Evolutionary conservation across 768 basidiomycete genomes (phyloP), one percentile per base, ranked within the genome.

Genomic region (Tremella yokohamensis): DNA sequence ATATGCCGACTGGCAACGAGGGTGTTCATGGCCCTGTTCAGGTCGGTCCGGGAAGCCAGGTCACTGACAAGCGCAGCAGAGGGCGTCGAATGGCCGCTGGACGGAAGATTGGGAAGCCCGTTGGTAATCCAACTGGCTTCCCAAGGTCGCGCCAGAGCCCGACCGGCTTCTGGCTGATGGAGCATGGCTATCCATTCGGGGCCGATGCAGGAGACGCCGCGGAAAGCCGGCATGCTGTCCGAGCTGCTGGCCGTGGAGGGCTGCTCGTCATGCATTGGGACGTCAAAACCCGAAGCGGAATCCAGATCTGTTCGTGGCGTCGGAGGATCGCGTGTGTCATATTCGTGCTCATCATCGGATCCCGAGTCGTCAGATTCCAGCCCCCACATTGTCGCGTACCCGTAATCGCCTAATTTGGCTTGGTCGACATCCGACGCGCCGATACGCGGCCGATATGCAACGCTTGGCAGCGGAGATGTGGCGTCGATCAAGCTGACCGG

Each of bases 201-300:
- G 4, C 42, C 42, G n/a, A 45, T 15, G 15, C 42, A 45, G n/a
- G 22, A 8, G 22, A 18, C 8, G 42, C 15, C 42, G 6, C 42
- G 42, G 22, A 45, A 45, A 4, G 29, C 11, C 29, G 29, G 29
- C 29, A 34, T 34, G 29, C 29, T 34, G 29, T 34, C 29, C 29
- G 29, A 34, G 29, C 29, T 34, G 29, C 29, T 34, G 29, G 29
- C 6, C 6, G 42, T 16, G 8, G 22, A 8, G 8, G 42, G 42
- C 42, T 45, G n/a, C n/a, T 22, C 42, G n/a, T 45, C n/a, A 16
- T 45, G 42, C n/a, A 45, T 18, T n/a, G 42, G n/a, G n/a, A 45
- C 22, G 15, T 45, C 42, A 4, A 45, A 16, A 45, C 6, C 42
- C 22, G n/a, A n/a, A 34, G 29, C 29, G 29, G 29, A 6, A 45